These are phyloP conservation scores for Macrolepiota dolichaula DNA, from an alignment of 768 basidiomycete species.

Conservation along the genomic window DNA sequence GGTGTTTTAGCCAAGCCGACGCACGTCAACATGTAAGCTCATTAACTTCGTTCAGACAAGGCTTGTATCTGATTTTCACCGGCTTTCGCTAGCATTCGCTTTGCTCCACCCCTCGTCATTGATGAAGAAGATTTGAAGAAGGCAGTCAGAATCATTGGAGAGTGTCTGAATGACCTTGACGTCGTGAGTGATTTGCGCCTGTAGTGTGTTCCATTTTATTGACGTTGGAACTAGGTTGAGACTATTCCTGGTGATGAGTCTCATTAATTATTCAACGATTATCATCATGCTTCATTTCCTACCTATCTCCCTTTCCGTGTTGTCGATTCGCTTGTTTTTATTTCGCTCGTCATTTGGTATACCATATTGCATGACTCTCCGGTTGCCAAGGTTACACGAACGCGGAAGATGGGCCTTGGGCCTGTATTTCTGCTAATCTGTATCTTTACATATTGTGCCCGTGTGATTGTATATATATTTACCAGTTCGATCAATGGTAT, in stretches of 20 bases:
- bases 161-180: slow-evolving; percentile 80
- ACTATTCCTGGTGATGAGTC: slow-evolving; percentile 18
- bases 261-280: not conserved
- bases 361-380: not conserved
- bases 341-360: not conserved
- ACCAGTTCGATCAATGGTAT: not conserved
- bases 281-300: not conserved
- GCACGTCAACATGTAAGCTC: slow-evolving; percentile 84
- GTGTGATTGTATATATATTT: not conserved
- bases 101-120: slow-evolving; percentile 95
- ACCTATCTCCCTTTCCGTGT: not conserved
- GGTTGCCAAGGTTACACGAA: not conserved
- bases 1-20: slow-evolving; percentile 96
- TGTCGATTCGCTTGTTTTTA: not conserved
- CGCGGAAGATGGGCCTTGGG: not conserved
- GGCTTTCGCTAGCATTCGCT: slow-evolving; percentile 68
- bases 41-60: not conserved
- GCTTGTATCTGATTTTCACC: not conserved
- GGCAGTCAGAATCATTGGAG: slow-evolving; percentile 72
- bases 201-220: not conserved
- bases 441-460: slow-evolving; percentile 1
- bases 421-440: slow-evolving; percentile 3
- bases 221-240: slow-evolving; percentile 14
- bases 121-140: slow-evolving; percentile 79
- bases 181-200: slow-evolving; percentile 35